A percentile compares a stretch with the other conserved stretches of the same genome.
Evolutionary conservation across 2,329 filamentous ascomycete genomes (phyloP).

Genomic region (Scedosporium minutisporum): DNA sequence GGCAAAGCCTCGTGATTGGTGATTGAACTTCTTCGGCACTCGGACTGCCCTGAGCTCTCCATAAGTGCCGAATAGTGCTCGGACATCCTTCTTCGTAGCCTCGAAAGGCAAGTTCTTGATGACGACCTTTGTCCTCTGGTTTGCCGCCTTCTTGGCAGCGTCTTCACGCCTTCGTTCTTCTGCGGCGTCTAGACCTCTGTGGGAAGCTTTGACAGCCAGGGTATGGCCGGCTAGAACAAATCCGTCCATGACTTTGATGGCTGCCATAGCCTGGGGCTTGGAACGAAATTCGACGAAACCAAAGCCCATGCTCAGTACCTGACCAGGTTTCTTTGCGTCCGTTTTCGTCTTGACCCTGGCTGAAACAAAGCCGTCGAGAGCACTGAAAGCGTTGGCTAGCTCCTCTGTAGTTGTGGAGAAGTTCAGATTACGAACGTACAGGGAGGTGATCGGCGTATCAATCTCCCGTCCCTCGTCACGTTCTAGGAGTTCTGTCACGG

Average conservation of each 20-base stretch:
- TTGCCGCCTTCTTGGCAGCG: slow-evolving; percentile 67
- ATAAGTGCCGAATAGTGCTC: slow-evolving; percentile 76
- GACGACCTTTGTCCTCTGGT: slow-evolving; percentile 80
- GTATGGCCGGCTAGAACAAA: slow-evolving; percentile 80
- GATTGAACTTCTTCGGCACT: slow-evolving; percentile 90
- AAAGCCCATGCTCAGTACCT: slow-evolving; percentile 92
- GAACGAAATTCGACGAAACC: slow-evolving; percentile 85
- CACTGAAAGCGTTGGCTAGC: slow-evolving; percentile 67
- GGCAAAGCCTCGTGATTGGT: slow-evolving; percentile 80
- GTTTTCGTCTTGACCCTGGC: slow-evolving; percentile 87
- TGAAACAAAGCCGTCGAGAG: slow-evolving; percentile 79
- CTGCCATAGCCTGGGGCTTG: slow-evolving; percentile 68
- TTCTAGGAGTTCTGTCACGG: slow-evolving; percentile 59
- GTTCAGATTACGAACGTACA: slow-evolving; percentile 91
- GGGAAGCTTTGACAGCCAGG: slow-evolving; percentile 74
- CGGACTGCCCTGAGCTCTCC: slow-evolving; percentile 87
- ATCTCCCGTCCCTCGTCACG: slow-evolving; percentile 42
- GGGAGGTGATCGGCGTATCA: slow-evolving; percentile 57
- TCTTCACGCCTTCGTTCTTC: slow-evolving; percentile 80
- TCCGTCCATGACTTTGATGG: slow-evolving; percentile 78
- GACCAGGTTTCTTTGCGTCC: slow-evolving; percentile 81
- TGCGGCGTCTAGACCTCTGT: slow-evolving; percentile 78
- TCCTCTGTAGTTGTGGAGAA: slow-evolving; percentile 75
- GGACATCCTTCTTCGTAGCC: slow-evolving; percentile 84
- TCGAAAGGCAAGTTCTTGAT: slow-evolving; percentile 98